Evolutionary conservation across 345 rosid species (phyloP).

Genomic region (Brassica carinata): DNA sequence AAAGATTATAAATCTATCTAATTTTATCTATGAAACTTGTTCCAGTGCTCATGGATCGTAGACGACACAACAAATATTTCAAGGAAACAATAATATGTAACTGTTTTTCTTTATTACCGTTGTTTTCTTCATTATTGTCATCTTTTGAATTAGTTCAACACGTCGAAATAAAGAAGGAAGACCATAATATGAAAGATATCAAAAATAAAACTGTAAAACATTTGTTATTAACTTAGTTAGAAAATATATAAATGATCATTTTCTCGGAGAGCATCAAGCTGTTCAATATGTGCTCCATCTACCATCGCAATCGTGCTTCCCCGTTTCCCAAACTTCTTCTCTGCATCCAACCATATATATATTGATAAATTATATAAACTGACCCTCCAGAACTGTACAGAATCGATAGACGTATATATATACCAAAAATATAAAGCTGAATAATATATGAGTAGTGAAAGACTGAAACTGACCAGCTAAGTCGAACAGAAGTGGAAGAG

Average conservation of each 20-base stretch:
- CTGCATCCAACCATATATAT: conserved; percentile 45
- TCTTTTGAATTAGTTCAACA: neutral
- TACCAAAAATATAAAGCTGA: neutral
- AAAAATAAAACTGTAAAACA: neutral
- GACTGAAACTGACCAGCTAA: conserved; percentile 65
- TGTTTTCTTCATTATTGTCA: neutral
- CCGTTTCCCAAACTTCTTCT: conserved; percentile 69
- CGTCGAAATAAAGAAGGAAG: neutral
- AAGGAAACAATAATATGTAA: neutral
- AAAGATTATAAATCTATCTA: neutral
- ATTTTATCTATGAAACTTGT: neutral
- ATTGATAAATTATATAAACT: neutral
- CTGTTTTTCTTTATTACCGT: too few species aligned
- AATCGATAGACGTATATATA: neutral
- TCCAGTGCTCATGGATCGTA: neutral
- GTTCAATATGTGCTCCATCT: conserved; percentile 82
- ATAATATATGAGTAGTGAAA: neutral
- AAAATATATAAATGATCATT: conserved; percentile 74
- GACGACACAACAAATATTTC: neutral
- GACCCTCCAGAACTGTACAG: neutral
- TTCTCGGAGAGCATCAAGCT: conserved; percentile 71
- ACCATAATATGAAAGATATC: neutral
- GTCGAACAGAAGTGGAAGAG: conserved; percentile 64
- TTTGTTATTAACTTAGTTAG: conserved; percentile 18
- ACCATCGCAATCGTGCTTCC: conserved; percentile 72